Percentiles rank a stretch among this genome's conserved stretches.
Conservation (phyloP, 2,329 filamentous ascomycete genomes). For the Colletotrichum tanaceti region DNA sequence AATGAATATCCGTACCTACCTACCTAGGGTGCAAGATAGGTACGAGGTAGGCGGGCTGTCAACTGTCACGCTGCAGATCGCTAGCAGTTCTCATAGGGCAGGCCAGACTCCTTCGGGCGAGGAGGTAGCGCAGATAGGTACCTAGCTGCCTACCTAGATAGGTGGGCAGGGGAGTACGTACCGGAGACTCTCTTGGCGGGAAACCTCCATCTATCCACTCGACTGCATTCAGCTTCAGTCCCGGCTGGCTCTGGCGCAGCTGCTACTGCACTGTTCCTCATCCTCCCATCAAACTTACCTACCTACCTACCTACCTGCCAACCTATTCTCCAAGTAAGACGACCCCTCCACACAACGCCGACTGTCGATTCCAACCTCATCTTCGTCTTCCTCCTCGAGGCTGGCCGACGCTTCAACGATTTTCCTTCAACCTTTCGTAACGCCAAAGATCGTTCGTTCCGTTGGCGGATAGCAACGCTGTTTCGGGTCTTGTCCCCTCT, state of each 20-base stretch:
- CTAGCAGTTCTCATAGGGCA: constrained; percentile 19
- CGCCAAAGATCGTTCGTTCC: constrained; percentile 14
- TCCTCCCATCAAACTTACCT: constrained; percentile 24
- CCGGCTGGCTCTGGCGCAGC: constrained; percentile 28
- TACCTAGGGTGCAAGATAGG: too few species aligned
- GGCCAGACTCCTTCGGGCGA: not conserved
- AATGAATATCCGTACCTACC: too few species aligned
- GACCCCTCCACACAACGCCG: not conserved
- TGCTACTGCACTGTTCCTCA: constrained; percentile 13
- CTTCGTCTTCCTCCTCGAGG: constrained; percentile 1
- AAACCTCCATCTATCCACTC: constrained; percentile 40
- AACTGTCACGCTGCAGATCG: constrained; percentile 9
- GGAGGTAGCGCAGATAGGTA: not conserved
- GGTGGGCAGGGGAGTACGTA: constrained; percentile 22
- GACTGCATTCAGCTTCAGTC: constrained; percentile 39
- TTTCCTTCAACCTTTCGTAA: constrained; percentile 1
- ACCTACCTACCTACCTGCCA: not conserved
- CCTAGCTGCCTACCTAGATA: too few species aligned
- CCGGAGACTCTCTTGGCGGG: constrained; percentile 34
- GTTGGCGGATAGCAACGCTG: constrained; percentile 5
- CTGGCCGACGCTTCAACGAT: constrained; percentile 19
- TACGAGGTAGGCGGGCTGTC: not conserved
- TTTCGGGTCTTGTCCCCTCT: not conserved
- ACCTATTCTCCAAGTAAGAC: not conserved
- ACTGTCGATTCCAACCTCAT: constrained; percentile 5